These are phyloP conservation scores for Colletotrichum aenigma DNA, from an alignment of 2,329 filamentous ascomycete species.

Conservation along the genomic window DNA sequence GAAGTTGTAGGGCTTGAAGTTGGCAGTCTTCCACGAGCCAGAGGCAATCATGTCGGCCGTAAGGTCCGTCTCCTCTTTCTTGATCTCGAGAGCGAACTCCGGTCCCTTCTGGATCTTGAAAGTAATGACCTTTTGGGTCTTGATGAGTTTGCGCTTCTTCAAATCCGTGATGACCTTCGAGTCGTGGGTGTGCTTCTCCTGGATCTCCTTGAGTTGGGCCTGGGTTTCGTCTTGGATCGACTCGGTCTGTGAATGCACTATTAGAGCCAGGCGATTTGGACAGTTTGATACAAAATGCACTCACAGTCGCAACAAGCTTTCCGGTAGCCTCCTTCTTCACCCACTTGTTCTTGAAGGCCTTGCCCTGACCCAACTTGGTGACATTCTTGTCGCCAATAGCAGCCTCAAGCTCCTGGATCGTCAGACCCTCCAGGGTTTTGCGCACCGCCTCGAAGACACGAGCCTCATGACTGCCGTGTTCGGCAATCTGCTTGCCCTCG, in stretches of 20 bases:
- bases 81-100: slow-evolving; percentile 87
- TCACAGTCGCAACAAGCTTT: slow-evolving; percentile 57
- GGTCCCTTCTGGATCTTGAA: slow-evolving; percentile 85
- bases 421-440: slow-evolving; percentile 77
- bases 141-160: slow-evolving; percentile 90
- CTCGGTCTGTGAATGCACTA: slow-evolving; percentile 52
- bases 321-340: slow-evolving; percentile 66
- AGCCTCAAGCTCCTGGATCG: slow-evolving; percentile 74
- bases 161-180: slow-evolving; percentile 79
- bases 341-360: slow-evolving; percentile 86
- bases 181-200: slow-evolving; percentile 74
- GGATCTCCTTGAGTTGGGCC: slow-evolving; percentile 75
- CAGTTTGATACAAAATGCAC: not conserved
- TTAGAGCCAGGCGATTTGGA: slow-evolving; percentile 2
- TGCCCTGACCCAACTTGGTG: slow-evolving; percentile 87
- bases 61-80: slow-evolving; percentile 93
- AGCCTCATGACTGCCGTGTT: slow-evolving; percentile 81
- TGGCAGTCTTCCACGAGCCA: slow-evolving; percentile 89
- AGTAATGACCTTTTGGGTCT: slow-evolving; percentile 78
- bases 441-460: slow-evolving; percentile 79
- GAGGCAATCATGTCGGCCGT: slow-evolving; percentile 90
- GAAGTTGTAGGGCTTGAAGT: slow-evolving; percentile 85
- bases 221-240: slow-evolving; percentile 81
- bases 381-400: slow-evolving; percentile 75
- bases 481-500: slow-evolving; percentile 74